Evolutionary conservation across 129 eudicot species (phyloP).

Genomic region (Pseudognaphalium luteoalbum): DNA sequence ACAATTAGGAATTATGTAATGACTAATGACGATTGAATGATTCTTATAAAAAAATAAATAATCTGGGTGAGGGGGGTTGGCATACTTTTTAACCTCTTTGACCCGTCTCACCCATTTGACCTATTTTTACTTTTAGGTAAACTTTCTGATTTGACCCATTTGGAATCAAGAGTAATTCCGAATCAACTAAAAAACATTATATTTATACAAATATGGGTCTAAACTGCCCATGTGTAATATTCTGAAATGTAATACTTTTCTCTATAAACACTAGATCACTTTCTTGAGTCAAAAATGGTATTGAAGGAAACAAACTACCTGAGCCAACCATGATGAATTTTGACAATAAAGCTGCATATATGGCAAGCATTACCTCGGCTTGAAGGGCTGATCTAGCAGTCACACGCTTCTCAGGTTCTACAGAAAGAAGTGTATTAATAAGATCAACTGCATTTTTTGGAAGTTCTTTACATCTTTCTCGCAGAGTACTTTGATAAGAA

Average conservation of each 20-base stretch:
- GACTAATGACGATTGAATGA: not conserved
- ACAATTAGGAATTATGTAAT: not conserved
- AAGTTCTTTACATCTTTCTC: constrained; percentile 67
- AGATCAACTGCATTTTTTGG: constrained; percentile 57
- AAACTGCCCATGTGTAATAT: not conserved
- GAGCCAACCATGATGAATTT: not conserved
- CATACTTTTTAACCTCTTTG: not conserved
- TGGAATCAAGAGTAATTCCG: not conserved
- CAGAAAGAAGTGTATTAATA: constrained; percentile 53
- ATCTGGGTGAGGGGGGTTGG: not conserved
- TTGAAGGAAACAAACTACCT: not conserved
- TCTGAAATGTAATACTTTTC: too few relatives aligned
- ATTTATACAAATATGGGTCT: not conserved
- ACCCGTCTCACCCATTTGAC: not conserved
- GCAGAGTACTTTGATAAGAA: constrained; percentile 57
- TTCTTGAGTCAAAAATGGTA: not conserved
- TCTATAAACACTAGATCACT: too few relatives aligned
- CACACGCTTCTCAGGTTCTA: constrained; percentile 67
- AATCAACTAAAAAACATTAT: too few relatives aligned
- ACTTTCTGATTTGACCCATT: not conserved
- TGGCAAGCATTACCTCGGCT: constrained; percentile 47
- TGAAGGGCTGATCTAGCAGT: constrained; percentile 64
- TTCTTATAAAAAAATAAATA: not conserved
- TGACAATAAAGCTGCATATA: not conserved
- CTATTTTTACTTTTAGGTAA: not conserved